Percentiles rank a stretch among this genome's conserved stretches.
Conservation (phyloP, 495 filamentous ascomycete species). For the Hypoxylon trugodes region DNA sequence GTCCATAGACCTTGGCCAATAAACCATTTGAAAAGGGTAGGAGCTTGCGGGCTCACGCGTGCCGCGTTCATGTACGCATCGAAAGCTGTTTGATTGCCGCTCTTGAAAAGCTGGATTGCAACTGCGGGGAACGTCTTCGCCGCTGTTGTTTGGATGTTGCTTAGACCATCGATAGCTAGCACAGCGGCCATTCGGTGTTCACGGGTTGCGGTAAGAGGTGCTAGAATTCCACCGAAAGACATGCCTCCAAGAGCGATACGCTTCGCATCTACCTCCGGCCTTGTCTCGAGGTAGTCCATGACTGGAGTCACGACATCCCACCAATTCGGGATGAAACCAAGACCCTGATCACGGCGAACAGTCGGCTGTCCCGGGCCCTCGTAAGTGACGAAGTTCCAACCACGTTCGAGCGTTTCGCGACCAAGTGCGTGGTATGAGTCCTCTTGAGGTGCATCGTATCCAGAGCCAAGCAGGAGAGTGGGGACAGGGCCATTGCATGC, state of each 20-base stretch:
- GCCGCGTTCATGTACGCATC: conserved; percentile 27
- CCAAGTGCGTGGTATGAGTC: conserved; percentile 52
- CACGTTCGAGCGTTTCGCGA: conserved; percentile 47
- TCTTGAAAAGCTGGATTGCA: neutral
- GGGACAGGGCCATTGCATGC: conserved; percentile 31
- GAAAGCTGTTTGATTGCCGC: conserved; percentile 19
- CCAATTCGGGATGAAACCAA: conserved; percentile 61
- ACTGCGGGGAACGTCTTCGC: neutral
- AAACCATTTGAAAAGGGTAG: conserved; percentile 42
- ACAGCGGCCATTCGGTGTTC: conserved; percentile 55
- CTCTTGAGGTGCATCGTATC: conserved; percentile 56
- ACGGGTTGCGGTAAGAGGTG: conserved; percentile 50
- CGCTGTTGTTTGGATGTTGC: conserved; percentile 23
- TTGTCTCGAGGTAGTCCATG: conserved; percentile 51
- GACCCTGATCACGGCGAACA: conserved; percentile 52
- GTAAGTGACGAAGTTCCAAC: conserved; percentile 57
- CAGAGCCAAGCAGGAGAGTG: conserved; percentile 50
- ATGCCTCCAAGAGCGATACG: conserved; percentile 48
- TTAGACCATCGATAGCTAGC: conserved; percentile 52
- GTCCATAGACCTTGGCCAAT: conserved; percentile 52
- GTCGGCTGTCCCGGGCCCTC: conserved; percentile 61
- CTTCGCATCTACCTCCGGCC: conserved; percentile 41
- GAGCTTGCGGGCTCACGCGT: neutral
- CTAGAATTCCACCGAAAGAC: conserved; percentile 51
- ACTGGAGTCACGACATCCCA: conserved; percentile 55